A percentile compares a stretch with the other conserved stretches of the same genome.
phyloP scores from a whole-genome alignment of 164 flowering plant genomes.

The Tinospora cordifolia region DNA sequence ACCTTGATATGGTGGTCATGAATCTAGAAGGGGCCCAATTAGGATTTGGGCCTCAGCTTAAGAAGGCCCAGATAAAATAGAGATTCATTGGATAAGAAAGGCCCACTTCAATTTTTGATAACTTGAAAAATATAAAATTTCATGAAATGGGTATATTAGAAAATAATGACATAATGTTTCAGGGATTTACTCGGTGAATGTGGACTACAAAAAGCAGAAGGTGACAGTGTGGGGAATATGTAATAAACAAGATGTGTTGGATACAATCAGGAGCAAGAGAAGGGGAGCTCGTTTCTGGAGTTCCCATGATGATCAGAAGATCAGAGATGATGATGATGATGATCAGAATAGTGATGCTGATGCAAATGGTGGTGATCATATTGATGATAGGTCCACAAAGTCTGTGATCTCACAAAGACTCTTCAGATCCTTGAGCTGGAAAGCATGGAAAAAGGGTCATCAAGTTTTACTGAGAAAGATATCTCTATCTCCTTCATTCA shows the following conservation, averaged over 20 bases:
- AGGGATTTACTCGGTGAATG: conserved; percentile 68
- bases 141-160: neutral
- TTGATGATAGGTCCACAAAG: conserved; percentile 2
- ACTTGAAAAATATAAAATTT: too few species aligned
- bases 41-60: neutral
- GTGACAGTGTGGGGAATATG: conserved; percentile 37
- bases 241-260: conserved; percentile 48
- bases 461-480: neutral
- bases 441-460: conserved; percentile 33
- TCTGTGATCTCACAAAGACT: neutral
- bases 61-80: too few species aligned
- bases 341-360: neutral
- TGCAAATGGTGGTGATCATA: conserved; percentile 6
- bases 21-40: neutral
- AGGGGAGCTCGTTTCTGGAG: conserved; percentile 68
- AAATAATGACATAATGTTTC: too few species aligned
- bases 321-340: neutral
- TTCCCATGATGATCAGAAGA: conserved; percentile 13
- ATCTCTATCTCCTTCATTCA: neutral
- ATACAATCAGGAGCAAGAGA: conserved; percentile 51
- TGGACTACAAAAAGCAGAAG: conserved; percentile 24
- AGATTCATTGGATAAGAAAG: too few species aligned
- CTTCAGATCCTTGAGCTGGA: conserved; percentile 36
- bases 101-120: too few species aligned
- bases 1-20: neutral